Evolutionary conservation across 1,284 basidiomycete species (phyloP).

Genomic region (Grifola frondosa): DNA sequence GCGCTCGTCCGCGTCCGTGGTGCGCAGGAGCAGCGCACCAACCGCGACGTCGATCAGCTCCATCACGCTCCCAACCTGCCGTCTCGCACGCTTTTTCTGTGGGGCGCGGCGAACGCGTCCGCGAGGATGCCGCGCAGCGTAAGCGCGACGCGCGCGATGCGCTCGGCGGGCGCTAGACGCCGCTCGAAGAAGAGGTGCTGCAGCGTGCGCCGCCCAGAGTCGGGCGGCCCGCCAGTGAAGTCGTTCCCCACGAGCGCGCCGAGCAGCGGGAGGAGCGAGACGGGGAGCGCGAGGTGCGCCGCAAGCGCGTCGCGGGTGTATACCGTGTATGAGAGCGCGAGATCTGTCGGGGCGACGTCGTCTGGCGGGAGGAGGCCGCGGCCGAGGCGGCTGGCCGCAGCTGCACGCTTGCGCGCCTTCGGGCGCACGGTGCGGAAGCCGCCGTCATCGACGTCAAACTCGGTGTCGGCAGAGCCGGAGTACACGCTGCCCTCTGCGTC

Average conservation of each 20-base stretch:
- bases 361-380: conserved; percentile 58
- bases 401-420: conserved; percentile 36
- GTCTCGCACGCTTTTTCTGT: conserved; percentile 47
- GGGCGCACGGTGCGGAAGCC: conserved; percentile 62
- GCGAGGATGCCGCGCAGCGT: conserved; percentile 55
- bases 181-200: conserved; percentile 69
- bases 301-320: conserved; percentile 63
- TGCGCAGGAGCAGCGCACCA: conserved; percentile 52
- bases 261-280: conserved; percentile 79
- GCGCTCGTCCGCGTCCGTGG: conserved; percentile 55
- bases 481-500: conserved; percentile 18
- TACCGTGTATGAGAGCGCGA: conserved; percentile 52
- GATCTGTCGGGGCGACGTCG: conserved; percentile 29
- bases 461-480: conserved; percentile 29
- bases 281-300: conserved; percentile 47
- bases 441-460: conserved; percentile 41
- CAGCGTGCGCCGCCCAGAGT: conserved; percentile 37
- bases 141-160: conserved; percentile 56
- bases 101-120: conserved; percentile 29
- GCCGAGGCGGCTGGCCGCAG: conserved; percentile 29
- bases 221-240: conserved; percentile 45
- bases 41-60: conserved; percentile 72
- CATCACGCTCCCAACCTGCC: conserved; percentile 64
- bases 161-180: conserved; percentile 51
- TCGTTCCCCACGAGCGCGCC: conserved; percentile 88